Conservation (phyloP, 345 rosid genomes). For the Citrus mangshanensis region DNA sequence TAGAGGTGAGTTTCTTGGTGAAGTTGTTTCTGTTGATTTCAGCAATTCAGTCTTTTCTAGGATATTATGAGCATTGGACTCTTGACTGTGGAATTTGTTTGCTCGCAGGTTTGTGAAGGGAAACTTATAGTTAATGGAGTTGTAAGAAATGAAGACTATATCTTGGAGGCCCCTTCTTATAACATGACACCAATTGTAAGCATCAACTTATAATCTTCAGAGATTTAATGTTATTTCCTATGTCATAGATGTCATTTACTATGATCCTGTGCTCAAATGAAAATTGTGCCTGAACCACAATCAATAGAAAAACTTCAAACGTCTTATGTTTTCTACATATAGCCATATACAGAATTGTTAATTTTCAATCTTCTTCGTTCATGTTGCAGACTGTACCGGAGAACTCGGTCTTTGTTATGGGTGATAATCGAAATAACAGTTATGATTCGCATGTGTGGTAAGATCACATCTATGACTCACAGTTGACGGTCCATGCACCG, state of each 20-base stretch:
- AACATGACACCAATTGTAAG: conserved; percentile 82
- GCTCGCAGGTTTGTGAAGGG: conserved; percentile 61
- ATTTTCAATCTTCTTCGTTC: background rate
- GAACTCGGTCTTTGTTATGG: conserved; percentile 91
- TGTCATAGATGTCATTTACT: too few relatives aligned
- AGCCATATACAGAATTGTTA: background rate
- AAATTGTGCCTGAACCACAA: background rate
- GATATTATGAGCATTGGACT: background rate
- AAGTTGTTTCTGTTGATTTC: background rate
- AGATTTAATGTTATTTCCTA: background rate
- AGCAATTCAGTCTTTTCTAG: background rate
- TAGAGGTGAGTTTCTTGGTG: conserved; percentile 57
- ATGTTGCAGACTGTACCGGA: conserved; percentile 65
- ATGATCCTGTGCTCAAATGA: background rate
- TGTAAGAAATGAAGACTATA: conserved; percentile 60
- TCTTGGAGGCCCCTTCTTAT: conserved; percentile 73
- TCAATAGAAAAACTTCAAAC: background rate
- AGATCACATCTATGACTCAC: background rate
- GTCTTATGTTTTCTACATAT: background rate
- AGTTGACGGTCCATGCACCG: background rate
- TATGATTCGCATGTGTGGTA: conserved; percentile 97
- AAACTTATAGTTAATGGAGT: conserved; percentile 79
- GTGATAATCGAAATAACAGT: conserved; percentile 94
- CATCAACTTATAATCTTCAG: conserved; percentile 1
- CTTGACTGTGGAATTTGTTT: background rate